phyloP scores from a whole-genome alignment of 345 rosid species.

The Euphorbia pulcherrima region DNA sequence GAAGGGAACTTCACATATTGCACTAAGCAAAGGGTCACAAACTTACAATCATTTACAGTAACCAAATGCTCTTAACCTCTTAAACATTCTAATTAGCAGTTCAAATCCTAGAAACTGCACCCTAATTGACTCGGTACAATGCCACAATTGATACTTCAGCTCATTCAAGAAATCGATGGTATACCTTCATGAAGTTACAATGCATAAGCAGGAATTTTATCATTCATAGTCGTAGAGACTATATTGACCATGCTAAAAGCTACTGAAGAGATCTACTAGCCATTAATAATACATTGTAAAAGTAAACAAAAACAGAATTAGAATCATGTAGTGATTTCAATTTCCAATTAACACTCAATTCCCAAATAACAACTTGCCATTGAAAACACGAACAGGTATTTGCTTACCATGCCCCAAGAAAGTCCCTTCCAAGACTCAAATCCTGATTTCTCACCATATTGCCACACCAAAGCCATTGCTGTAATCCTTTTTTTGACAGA shows the following conservation, averaged over 20 bases:
- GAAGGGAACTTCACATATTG: neutral
- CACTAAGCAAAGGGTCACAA: neutral
- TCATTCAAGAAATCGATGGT: neutral
- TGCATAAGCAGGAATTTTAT: neutral
- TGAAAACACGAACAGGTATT: slow-evolving; percentile 2
- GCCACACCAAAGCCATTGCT: slow-evolving; percentile 95
- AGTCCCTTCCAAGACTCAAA: slow-evolving; percentile 94
- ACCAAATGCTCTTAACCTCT: neutral
- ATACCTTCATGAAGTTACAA: neutral
- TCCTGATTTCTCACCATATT: slow-evolving; percentile 84
- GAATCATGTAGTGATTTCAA: neutral
- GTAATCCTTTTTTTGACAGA: slow-evolving; percentile 50
- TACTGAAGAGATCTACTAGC: neutral
- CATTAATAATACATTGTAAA: neutral
- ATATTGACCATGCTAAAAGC: neutral
- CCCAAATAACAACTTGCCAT: neutral
- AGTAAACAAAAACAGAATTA: neutral
- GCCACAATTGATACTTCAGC: neutral
- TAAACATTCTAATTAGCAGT: neutral
- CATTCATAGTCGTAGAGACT: neutral
- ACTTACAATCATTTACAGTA: neutral
- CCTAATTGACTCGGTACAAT: neutral
- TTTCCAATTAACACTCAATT: neutral
- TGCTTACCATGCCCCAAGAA: slow-evolving; percentile 91
- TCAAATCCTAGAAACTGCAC: slow-evolving; percentile 9